Evolutionary conservation across 2,329 filamentous ascomycete species (phyloP).

Genomic region (Xylaria sp.): DNA sequence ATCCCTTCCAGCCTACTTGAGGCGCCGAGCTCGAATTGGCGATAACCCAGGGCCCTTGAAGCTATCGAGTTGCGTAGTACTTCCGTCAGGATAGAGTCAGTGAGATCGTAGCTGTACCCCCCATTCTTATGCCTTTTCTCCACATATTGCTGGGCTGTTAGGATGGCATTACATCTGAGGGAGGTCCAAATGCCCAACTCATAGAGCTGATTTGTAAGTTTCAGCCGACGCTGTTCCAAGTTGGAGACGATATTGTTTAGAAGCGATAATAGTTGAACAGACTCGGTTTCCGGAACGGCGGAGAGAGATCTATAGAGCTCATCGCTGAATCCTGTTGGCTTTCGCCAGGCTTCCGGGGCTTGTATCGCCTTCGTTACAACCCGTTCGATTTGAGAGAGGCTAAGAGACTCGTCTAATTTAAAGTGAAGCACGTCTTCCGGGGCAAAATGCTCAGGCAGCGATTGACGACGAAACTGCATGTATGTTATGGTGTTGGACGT

Average conservation of each 20-base stretch:
- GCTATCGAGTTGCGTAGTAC: conserved; percentile 12
- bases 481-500: conserved; percentile 41
- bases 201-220: conserved; percentile 47
- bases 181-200: conserved; percentile 50
- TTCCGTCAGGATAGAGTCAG: conserved; percentile 8
- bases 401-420: conserved; percentile 30
- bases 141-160: conserved; percentile 38
- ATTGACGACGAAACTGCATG: conserved; percentile 46
- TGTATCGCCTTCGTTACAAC: conserved; percentile 40
- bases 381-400: conserved; percentile 43
- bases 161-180: conserved; percentile 35
- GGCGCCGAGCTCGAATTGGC: background rate
- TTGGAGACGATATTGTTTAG: conserved; percentile 56
- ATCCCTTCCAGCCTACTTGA: conserved; percentile 33
- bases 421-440: conserved; percentile 8
- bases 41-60: background rate
- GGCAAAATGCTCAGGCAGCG: conserved; percentile 5
- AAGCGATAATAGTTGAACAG: conserved; percentile 48
- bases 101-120: background rate
- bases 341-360: conserved; percentile 37
- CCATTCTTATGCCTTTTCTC: conserved; percentile 11
- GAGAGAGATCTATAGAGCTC: conserved; percentile 19
- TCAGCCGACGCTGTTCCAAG: conserved; percentile 43
- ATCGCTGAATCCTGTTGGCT: conserved; percentile 27
- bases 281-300: conserved; percentile 34